These are phyloP conservation scores for Psilocybe sp. DNA, from an alignment of 768 basidiomycete genomes.

Conservation along the genomic window DNA sequence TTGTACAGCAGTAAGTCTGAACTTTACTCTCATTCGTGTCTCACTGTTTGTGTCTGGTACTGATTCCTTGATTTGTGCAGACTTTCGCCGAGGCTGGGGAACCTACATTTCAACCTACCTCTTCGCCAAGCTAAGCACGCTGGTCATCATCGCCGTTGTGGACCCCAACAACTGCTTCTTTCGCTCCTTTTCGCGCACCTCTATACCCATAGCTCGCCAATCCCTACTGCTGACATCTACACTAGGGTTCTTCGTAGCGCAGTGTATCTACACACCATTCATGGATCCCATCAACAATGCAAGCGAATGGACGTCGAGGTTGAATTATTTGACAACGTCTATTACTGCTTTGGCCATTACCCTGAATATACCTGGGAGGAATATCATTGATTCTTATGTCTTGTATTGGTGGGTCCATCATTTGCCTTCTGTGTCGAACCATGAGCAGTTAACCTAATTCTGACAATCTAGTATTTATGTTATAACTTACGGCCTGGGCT, in stretches of 20 bases:
- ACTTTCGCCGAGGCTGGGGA: constrained; percentile 68
- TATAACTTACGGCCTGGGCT: constrained; percentile 64
- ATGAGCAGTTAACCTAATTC: background rate
- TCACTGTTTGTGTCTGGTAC: background rate
- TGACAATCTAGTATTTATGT: constrained; percentile 35
- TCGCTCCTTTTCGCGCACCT: constrained; percentile 46
- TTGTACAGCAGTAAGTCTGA: constrained; percentile 61
- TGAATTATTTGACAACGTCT: constrained; percentile 69
- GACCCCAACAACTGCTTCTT: constrained; percentile 75
- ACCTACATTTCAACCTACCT: constrained; percentile 64
- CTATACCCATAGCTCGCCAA: constrained; percentile 59
- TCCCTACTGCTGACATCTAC: constrained; percentile 55
- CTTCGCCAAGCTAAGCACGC: constrained; percentile 66
- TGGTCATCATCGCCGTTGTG: constrained; percentile 64
- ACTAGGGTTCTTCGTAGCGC: constrained; percentile 56
- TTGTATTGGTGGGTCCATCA: constrained; percentile 56
- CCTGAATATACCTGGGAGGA: constrained; percentile 51
- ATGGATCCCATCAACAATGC: constrained; percentile 71
- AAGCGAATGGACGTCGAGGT: constrained; percentile 69
- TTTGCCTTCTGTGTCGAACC: background rate
- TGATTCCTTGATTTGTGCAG: constrained; percentile 29
- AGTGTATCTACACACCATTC: constrained; percentile 63
- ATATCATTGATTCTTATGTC: constrained; percentile 58
- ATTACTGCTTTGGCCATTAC: constrained; percentile 62
- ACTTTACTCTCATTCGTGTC: background rate